These are phyloP conservation scores for Neocatenulostroma microsporum DNA, from an alignment of 2,329 filamentous ascomycete genomes.

Conservation along the genomic window DNA sequence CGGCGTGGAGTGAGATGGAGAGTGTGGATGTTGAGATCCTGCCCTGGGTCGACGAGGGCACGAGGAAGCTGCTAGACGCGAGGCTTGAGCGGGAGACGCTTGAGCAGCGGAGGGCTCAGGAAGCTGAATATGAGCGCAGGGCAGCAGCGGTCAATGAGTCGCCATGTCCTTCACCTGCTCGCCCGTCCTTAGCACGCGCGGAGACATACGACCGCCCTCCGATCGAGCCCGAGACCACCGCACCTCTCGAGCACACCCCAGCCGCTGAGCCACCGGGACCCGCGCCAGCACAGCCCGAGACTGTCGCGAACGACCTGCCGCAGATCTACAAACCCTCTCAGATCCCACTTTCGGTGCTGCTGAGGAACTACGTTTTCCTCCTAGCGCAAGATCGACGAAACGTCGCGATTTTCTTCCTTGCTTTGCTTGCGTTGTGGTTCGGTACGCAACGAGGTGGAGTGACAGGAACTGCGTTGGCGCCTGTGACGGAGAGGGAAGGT, in stretches of 20 bases:
- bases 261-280: background rate
- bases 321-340: conserved; percentile 31
- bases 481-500: no score
- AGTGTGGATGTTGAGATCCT: conserved; percentile 90
- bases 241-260: no score
- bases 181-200: no score
- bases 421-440: conserved; percentile 7
- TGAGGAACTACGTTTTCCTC: conserved; percentile 48
- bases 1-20: conserved; percentile 97
- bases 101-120: conserved; percentile 24
- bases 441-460: no score
- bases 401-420: conserved; percentile 42
- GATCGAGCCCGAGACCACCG: no score
- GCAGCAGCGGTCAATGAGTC: no score
- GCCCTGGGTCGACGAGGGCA: conserved; percentile 56
- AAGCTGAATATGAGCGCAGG: conserved; percentile 25
- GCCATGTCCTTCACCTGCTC: no score
- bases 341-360: conserved; percentile 44
- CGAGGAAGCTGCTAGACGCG: conserved; percentile 54
- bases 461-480: no score
- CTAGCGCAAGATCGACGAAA: conserved; percentile 49
- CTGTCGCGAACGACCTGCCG: conserved; percentile 17
- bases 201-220: no score
- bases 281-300: background rate
- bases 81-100: conserved; percentile 37